Base-by-base conservation (phyloP, 1,284 basidiomycete species). In the Apiotrichum laibachii region DNA sequence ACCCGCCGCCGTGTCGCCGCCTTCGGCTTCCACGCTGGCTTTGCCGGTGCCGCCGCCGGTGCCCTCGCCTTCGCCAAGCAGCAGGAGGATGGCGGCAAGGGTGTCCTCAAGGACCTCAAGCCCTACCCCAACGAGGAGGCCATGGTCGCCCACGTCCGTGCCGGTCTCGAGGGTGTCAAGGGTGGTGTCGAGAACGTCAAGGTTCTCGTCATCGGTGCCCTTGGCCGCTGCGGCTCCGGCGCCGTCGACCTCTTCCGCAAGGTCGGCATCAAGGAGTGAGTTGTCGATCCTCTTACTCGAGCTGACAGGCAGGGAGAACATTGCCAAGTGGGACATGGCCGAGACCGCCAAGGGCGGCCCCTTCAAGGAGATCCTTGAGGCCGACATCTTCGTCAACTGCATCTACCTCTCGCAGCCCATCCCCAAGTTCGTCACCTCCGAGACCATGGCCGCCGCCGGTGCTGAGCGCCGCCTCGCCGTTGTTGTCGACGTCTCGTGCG, bases 381-480 rank as follows among this genome's bases (percentile, higher is more conserved):
- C 93, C 64, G 96, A 99, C 80, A 87, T 99, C 73, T 98, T 99
- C 72, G 87, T 99, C 83, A 99, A 99, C 83, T 99, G 96, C 85
- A 99, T 99, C 79, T 99, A 99, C 80, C 88, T 99, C 61, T 88
- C 86, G 53, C 85, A 88, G 54, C 82, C 85, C 65, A 99, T 99
- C 68, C 92, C 94, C 16, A 84, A 89, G 54, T 99, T 99, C 80
- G 66, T 99, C 61, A 89, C 88, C 13, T 77, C 79, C 43, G 86
- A 92, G 50, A 85, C 85, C 65, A 88, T 98, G 68, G 79, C 80
- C 26, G 81, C 82, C 22, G 91, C 89, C 13, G 93, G 93, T 26
- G 77, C 80, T 55, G 67, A 79, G 21, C 84, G 96, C 62, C 82
- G 85, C 56, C 80, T 99, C 60, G 83, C 86, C 39, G 87, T 94